phyloP scores from a whole-genome alignment of 805 yeast species.

The Yarrowia porcina region DNA sequence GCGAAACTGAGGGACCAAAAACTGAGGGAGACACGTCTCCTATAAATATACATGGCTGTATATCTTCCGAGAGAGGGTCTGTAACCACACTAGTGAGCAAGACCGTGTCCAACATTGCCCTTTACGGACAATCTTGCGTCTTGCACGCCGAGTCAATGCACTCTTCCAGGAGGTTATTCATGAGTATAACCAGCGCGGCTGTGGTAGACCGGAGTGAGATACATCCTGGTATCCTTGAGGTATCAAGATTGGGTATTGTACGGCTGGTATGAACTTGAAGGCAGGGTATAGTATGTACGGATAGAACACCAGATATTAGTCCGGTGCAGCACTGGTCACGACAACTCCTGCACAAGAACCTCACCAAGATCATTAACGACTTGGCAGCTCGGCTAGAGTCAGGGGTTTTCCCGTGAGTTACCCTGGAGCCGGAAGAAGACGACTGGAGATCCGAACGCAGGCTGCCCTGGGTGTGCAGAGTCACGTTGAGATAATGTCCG shows the following conservation, averaged over 20 bases:
- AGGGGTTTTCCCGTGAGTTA: not conserved
- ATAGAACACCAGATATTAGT: too few species aligned
- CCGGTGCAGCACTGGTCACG: too few species aligned
- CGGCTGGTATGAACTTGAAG: not conserved
- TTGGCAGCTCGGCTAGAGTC: slow-evolving; percentile 3
- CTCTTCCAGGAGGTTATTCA: not conserved
- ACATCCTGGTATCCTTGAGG: too few species aligned
- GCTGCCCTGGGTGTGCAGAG: not conserved
- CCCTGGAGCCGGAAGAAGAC: slow-evolving; percentile 10
- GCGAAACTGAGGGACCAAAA: not conserved
- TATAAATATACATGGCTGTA: not conserved
- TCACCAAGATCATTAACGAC: too few species aligned
- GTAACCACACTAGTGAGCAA: not conserved
- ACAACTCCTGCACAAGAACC: too few species aligned
- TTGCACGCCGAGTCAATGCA: not conserved
- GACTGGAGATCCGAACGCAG: not conserved
- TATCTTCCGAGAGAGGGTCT: not conserved
- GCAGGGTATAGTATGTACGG: too few species aligned
- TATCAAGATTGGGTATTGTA: not conserved
- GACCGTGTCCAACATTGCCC: not conserved
- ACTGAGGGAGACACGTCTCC: not conserved
- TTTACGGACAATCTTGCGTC: slow-evolving; percentile 13
- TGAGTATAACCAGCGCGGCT: not conserved
- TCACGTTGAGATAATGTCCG: slow-evolving; percentile 16
- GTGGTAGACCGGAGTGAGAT: too few species aligned